phyloP scores from a whole-genome alignment of 2,329 filamentous ascomycete genomes.

The Fusarium neocosmosporiellum region DNA sequence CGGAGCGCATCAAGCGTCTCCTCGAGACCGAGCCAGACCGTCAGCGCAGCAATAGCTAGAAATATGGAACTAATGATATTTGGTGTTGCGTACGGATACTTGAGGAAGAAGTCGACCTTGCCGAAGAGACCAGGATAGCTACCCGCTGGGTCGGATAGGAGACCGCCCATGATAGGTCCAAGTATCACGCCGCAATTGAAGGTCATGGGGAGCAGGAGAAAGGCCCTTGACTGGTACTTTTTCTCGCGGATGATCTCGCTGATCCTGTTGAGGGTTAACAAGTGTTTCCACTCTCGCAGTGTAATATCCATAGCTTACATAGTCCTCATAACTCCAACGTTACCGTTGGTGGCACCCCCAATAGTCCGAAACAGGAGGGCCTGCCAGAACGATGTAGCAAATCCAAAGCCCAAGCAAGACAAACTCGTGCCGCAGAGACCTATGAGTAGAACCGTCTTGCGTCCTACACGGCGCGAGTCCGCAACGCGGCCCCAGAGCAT shows the following conservation, averaged over 20 bases:
- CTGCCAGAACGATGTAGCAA: constrained; percentile 73
- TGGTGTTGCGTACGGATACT: constrained; percentile 65
- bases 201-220: constrained; percentile 79
- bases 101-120: constrained; percentile 56
- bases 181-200: constrained; percentile 80
- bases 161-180: constrained; percentile 76
- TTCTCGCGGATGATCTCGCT: constrained; percentile 76
- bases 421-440: constrained; percentile 75
- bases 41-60: constrained; percentile 54
- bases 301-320: constrained; percentile 61
- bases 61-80: constrained; percentile 65
- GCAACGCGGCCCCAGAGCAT: constrained; percentile 84
- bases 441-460: constrained; percentile 82
- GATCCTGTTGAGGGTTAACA: constrained; percentile 52
- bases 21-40: constrained; percentile 63
- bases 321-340: constrained; percentile 78
- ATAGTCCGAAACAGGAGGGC: constrained; percentile 77
- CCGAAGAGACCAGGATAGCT: constrained; percentile 67
- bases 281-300: neutral
- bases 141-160: constrained; percentile 72
- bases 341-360: constrained; percentile 78
- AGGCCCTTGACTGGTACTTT: constrained; percentile 75
- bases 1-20: constrained; percentile 63
- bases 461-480: constrained; percentile 71
- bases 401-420: constrained; percentile 67